Conservation (phyloP, 2,329 filamentous ascomycete species). For the Cephalotrichum gorgonifer region DNA sequence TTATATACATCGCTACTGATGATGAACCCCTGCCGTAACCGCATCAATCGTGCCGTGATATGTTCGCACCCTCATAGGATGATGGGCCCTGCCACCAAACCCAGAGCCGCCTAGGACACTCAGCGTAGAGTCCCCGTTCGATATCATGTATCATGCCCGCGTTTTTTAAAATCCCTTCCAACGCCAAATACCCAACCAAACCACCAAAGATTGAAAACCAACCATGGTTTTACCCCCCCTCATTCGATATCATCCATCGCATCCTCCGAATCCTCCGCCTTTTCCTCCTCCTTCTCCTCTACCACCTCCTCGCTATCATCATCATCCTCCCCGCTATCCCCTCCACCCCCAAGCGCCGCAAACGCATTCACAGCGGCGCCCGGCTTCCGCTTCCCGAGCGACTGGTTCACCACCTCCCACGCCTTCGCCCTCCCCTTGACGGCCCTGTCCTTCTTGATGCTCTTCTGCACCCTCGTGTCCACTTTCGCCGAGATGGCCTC, state of each 20-base stretch:
- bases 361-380: constrained; percentile 4
- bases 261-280: neutral
- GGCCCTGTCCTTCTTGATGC: constrained; percentile 34
- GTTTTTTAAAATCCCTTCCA: neutral
- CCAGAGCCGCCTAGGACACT: neutral
- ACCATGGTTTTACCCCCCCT: neutral
- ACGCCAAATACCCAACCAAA: neutral
- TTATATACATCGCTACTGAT: too few species aligned
- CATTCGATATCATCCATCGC: neutral
- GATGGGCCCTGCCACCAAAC: too few species aligned
- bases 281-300: neutral
- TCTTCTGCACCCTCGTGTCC: constrained; percentile 43
- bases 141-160: neutral
- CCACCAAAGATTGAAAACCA: neutral
- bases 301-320: neutral
- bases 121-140: neutral
- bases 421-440: constrained; percentile 39
- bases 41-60: too few species aligned
- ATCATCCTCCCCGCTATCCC: constrained; percentile 8
- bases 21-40: too few species aligned
- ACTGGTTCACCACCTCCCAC: constrained; percentile 48
- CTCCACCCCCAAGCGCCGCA: constrained; percentile 3
- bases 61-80: too few species aligned
- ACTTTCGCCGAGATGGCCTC: constrained; percentile 51
- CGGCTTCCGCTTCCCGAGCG: constrained; percentile 14